phyloP scores from a whole-genome alignment of 495 filamentous ascomycete species.

The Aspergillus hancockii region DNA sequence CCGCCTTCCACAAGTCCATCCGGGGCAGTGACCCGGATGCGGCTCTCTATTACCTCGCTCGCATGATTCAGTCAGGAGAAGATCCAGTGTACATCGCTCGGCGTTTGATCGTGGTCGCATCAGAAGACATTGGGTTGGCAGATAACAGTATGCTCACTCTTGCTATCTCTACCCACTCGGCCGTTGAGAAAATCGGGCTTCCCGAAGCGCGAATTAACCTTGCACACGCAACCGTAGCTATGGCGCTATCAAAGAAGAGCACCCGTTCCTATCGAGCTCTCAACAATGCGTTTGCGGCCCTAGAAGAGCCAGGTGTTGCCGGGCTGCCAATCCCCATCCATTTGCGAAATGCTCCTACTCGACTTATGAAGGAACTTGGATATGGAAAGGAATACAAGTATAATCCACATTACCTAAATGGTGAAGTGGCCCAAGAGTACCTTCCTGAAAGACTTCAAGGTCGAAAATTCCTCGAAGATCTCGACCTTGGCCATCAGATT shows the following conservation, averaged over 20 bases:
- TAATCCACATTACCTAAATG: conserved; percentile 83
- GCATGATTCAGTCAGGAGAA: conserved; percentile 96
- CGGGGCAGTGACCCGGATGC: conserved; percentile 86
- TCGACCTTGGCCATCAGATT: conserved; percentile 74
- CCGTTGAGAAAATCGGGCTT: conserved; percentile 87
- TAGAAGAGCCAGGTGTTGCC: conserved; percentile 78
- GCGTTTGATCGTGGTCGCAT: conserved; percentile 86
- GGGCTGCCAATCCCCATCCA: conserved; percentile 81
- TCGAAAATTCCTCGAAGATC: conserved; percentile 75
- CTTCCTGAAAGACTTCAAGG: conserved; percentile 71
- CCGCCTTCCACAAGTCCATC: conserved; percentile 93
- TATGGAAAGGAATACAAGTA: conserved; percentile 95
- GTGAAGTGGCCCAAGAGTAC: conserved; percentile 88
- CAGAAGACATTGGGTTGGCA: conserved; percentile 89
- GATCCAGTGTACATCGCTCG: conserved; percentile 91
- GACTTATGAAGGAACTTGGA: conserved; percentile 88
- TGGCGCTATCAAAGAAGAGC: conserved; percentile 80
- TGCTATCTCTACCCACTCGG: conserved; percentile 80
- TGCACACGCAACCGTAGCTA: conserved; percentile 81
- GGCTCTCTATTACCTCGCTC: conserved; percentile 86
- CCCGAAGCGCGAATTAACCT: conserved; percentile 93
- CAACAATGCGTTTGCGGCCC: conserved; percentile 71
- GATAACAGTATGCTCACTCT: conserved; percentile 83
- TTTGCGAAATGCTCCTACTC: conserved; percentile 86
- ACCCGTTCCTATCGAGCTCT: conserved; percentile 82